A percentile compares a stretch with the other conserved stretches of the same genome.
Conservation (phyloP, 2,329 filamentous ascomycete genomes). For the Rutstroemia sp. region DNA sequence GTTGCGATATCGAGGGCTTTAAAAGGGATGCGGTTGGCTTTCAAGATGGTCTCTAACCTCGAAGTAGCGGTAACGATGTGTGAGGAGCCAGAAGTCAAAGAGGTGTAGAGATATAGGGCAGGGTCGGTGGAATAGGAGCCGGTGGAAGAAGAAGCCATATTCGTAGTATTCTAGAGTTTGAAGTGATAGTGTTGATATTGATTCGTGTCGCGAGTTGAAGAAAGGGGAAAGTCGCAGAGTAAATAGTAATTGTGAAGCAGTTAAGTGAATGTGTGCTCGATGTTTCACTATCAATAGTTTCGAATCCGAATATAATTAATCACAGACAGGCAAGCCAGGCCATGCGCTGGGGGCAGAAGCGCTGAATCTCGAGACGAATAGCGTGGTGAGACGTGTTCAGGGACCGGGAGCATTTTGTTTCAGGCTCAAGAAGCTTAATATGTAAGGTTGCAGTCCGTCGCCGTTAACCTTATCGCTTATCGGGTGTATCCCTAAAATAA, state of each 20-base stretch:
- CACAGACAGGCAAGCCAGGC: no score
- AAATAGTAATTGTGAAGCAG: background rate
- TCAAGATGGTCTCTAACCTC: conserved; percentile 90
- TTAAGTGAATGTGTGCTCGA: background rate
- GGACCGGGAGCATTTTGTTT: background rate
- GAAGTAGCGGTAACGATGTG: conserved; percentile 96
- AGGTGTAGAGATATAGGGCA: conserved; percentile 90
- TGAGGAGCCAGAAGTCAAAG: conserved; percentile 87
- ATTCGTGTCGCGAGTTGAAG: background rate
- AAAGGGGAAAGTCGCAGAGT: background rate
- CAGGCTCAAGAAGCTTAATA: background rate
- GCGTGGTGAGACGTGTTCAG: background rate
- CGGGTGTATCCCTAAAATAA: no score
- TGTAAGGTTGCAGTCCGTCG: no score
- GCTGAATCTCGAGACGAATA: background rate
- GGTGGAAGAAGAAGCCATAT: conserved; percentile 27
- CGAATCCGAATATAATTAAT: no score
- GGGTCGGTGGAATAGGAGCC: conserved; percentile 45
- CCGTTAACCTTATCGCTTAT: no score
- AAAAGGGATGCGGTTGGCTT: conserved; percentile 90
- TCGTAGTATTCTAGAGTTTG: conserved; percentile 1
- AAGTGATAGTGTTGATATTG: background rate
- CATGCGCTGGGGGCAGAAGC: no score
- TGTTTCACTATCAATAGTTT: background rate
- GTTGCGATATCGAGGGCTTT: conserved; percentile 86